Percentiles rank a stretch among this genome's conserved stretches.
Conservation (phyloP, 2,329 filamentous ascomycete genomes). For the Botryotinia narcissicola region DNA sequence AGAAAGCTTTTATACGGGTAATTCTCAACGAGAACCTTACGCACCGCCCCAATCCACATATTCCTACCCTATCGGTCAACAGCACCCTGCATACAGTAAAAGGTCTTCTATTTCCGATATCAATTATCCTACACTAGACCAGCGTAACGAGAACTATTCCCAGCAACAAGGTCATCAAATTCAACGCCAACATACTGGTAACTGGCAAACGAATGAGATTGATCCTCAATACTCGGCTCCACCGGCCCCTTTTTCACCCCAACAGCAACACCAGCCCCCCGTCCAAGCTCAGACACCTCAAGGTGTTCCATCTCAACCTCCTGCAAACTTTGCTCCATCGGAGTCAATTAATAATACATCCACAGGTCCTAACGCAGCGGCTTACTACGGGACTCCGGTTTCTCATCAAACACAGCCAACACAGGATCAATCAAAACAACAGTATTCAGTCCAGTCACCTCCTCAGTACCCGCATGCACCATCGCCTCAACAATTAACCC, state of each 20-base stretch:
- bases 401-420: slow-evolving; percentile 43
- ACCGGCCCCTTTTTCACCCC: slow-evolving; percentile 24
- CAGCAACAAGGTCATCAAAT: slow-evolving; percentile 45
- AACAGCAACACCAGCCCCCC: slow-evolving; percentile 30
- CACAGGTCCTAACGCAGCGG: slow-evolving; percentile 54
- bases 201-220: slow-evolving; percentile 46
- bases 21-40: slow-evolving; percentile 51
- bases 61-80: slow-evolving; percentile 47
- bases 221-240: slow-evolving; percentile 28
- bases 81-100: slow-evolving; percentile 40
- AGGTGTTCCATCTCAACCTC: slow-evolving; percentile 37
- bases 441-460: slow-evolving; percentile 38
- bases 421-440: slow-evolving; percentile 40
- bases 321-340: slow-evolving; percentile 37
- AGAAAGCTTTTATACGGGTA: slow-evolving; percentile 81
- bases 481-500: slow-evolving; percentile 31
- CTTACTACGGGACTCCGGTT: slow-evolving; percentile 53
- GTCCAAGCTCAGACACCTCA: slow-evolving; percentile 37
- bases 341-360: slow-evolving; percentile 40
- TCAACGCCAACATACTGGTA: slow-evolving; percentile 49
- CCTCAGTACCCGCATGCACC: slow-evolving; percentile 36
- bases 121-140: slow-evolving; percentile 29
- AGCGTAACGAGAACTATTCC: slow-evolving; percentile 29
- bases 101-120: slow-evolving; percentile 30
- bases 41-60: slow-evolving; percentile 52